Percentiles rank a stretch among this genome's conserved stretches.
These are phyloP conservation scores for Penicillium cosmopolitanum DNA, from an alignment of 495 filamentous ascomycete species.

Conservation along the genomic window DNA sequence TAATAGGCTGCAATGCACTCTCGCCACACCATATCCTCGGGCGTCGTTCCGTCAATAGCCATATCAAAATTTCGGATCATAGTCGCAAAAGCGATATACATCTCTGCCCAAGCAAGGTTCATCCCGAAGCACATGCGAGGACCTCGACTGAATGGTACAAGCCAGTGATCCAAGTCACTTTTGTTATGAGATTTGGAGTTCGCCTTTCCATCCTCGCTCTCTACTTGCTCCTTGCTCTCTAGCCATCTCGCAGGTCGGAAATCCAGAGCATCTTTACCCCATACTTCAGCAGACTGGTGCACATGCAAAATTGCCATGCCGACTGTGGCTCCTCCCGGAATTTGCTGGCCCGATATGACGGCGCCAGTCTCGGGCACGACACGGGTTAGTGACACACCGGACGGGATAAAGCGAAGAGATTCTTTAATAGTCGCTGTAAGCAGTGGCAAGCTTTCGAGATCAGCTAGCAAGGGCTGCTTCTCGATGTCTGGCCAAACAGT, in stretches of 20 bases:
- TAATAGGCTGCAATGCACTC: conserved; percentile 13
- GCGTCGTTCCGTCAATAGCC: conserved; percentile 11
- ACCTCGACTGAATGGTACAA: conserved; percentile 34
- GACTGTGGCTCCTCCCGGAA: conserved; percentile 1
- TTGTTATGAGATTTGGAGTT: background rate
- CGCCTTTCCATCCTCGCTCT: background rate
- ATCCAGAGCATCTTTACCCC: background rate
- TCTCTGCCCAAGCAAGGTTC: conserved; percentile 15
- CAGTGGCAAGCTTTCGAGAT: conserved; percentile 5
- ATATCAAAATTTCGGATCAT: conserved; percentile 9
- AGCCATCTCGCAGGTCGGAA: background rate
- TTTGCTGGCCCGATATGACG: conserved; percentile 2
- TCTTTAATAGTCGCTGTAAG: conserved; percentile 2
- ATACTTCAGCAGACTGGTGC: background rate
- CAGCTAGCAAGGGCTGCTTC: conserved; percentile 2
- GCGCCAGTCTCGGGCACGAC: background rate
- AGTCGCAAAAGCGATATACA: conserved; percentile 17
- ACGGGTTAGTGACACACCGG: background rate
- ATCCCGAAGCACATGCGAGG: conserved; percentile 21
- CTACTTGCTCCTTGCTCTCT: background rate
- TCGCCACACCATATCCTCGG: conserved; percentile 7
- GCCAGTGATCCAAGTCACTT: conserved; percentile 17
- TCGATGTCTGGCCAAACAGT: conserved; percentile 7
- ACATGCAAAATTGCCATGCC: conserved; percentile 1
- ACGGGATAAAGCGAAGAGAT: conserved; percentile 1